phyloP scores from a whole-genome alignment of 2,329 filamentous ascomycete genomes.

The Sporothrix brunneoviolacea region DNA sequence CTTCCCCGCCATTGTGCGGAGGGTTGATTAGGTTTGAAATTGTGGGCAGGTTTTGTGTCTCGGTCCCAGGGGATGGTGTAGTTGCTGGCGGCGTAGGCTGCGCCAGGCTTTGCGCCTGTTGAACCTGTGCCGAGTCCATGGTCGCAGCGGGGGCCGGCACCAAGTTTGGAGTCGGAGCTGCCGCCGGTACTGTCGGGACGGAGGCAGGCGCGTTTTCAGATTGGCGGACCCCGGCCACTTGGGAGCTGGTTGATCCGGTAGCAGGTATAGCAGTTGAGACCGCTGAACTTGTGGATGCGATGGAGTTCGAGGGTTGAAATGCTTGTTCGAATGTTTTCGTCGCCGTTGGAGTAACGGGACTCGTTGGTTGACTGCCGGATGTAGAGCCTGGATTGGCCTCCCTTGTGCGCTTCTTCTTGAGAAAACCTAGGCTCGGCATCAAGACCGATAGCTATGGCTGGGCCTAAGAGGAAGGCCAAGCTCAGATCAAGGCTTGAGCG shows the following conservation, averaged over 20 bases:
- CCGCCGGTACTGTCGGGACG: slow-evolving; percentile 21
- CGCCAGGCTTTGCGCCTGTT: slow-evolving; percentile 19
- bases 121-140: slow-evolving; percentile 29
- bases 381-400: slow-evolving; percentile 70
- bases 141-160: slow-evolving; percentile 17
- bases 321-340: slow-evolving; percentile 44
- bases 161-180: slow-evolving; percentile 23
- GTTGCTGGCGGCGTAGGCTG: slow-evolving; percentile 23
- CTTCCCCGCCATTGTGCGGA: slow-evolving; percentile 37
- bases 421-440: slow-evolving; percentile 93
- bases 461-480: slow-evolving; percentile 1
- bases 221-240: slow-evolving; percentile 15
- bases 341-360: slow-evolving; percentile 54
- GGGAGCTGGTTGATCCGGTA: slow-evolving; percentile 12
- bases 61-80: slow-evolving; percentile 35
- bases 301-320: slow-evolving; percentile 28
- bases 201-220: slow-evolving; percentile 23
- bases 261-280: slow-evolving; percentile 14
- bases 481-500: not conserved
- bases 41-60: slow-evolving; percentile 65
- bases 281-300: slow-evolving; percentile 10
- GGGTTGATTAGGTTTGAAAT: slow-evolving; percentile 80
- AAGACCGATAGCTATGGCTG: slow-evolving; percentile 16
- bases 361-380: slow-evolving; percentile 58
- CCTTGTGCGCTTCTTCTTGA: slow-evolving; percentile 99